Evolutionary conservation across 805 yeast species (phyloP), one percentile per base, ranked within the genome.

Genomic region (Candida cerambycidarum): DNA sequence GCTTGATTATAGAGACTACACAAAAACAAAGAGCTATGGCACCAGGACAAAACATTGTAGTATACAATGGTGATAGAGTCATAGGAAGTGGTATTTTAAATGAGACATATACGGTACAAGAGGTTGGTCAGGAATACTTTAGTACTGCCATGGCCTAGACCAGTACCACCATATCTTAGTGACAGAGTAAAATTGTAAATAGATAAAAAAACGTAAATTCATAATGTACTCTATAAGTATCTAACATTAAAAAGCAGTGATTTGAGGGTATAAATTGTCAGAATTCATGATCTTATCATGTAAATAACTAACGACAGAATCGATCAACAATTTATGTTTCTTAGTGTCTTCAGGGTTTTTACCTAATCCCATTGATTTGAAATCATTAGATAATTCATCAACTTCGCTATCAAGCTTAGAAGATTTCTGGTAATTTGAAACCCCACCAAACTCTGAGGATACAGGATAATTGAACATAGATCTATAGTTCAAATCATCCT

Each of bases 31-130:
- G 89, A 38, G 97, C 96, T 0, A 78, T 93, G 56, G 90, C 97
- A 0, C 87, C 90, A 0, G 99, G 98, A 0, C 99, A 92, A 59
- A 82, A 78, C 51, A 63, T 89, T 13, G 95, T 86, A 0, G 57
- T 92, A 5, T 93, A 90, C 59, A 63, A 75, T 31, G 78, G 75
- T 1, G 82, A 81, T 36, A 63, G 78, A 41, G 82, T 92, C 0
- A 54, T 90, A 9, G 97, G 96, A 3, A 54, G 63, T 21, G 72
- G 72, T 1, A 50, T 61, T 1, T 47, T 65, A 2, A 30, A 41
- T 11, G 44, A 45, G 27, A 47, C 59, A 14, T 17, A 39, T 24
- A 11, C 12, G 6, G 18, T 13, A 15, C n/a, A n/a, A n/a, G n/a
- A n/a, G n/a, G n/a, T n/a, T n/a, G n/a, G n/a, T n/a, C n/a, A n/a